These are phyloP conservation scores for Blastobotrys indianensis DNA, from an alignment of 1,139 yeast species.

Conservation along the genomic window DNA sequence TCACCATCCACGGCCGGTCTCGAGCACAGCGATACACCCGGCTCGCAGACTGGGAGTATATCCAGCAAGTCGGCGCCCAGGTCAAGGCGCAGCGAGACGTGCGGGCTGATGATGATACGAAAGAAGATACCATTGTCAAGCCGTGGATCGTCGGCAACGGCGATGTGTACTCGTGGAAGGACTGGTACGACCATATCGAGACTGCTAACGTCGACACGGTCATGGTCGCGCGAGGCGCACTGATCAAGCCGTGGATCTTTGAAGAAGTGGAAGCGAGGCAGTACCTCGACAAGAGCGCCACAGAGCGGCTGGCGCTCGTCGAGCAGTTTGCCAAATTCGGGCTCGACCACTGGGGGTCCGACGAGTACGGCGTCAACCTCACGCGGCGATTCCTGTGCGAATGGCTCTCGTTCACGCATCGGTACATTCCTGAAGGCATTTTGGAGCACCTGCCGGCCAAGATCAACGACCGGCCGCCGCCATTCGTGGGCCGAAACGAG, in stretches of 20 bases:
- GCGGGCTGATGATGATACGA: constrained; percentile 39
- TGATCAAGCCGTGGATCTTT: constrained; percentile 97
- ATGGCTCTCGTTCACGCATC: constrained; percentile 85
- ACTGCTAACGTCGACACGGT: constrained; percentile 79
- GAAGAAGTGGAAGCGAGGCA: constrained; percentile 91
- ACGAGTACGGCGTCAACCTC: constrained; percentile 83
- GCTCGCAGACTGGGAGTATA: constrained; percentile 90
- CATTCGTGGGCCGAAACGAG: constrained; percentile 92
- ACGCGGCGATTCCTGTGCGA: constrained; percentile 93
- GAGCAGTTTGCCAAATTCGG: constrained; percentile 70
- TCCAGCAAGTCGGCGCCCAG: constrained; percentile 63
- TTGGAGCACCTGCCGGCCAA: constrained; percentile 84
- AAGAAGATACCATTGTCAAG: constrained; percentile 34
- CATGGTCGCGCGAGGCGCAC: constrained; percentile 97
- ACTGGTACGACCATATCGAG: constrained; percentile 75
- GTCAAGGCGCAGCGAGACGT: constrained; percentile 48
- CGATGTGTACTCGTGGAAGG: constrained; percentile 79
- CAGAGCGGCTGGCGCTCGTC: constrained; percentile 76
- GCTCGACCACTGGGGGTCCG: constrained; percentile 96
- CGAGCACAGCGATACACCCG: constrained; percentile 91
- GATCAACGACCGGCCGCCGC: constrained; percentile 88
- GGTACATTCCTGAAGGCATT: constrained; percentile 92
- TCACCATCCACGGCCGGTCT: constrained; percentile 92
- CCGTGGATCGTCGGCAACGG: constrained; percentile 78
- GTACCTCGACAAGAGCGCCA: constrained; percentile 82